phyloP scores from a whole-genome alignment of 2,329 filamentous ascomycete species.

The Paracamarosporium sp. region DNA sequence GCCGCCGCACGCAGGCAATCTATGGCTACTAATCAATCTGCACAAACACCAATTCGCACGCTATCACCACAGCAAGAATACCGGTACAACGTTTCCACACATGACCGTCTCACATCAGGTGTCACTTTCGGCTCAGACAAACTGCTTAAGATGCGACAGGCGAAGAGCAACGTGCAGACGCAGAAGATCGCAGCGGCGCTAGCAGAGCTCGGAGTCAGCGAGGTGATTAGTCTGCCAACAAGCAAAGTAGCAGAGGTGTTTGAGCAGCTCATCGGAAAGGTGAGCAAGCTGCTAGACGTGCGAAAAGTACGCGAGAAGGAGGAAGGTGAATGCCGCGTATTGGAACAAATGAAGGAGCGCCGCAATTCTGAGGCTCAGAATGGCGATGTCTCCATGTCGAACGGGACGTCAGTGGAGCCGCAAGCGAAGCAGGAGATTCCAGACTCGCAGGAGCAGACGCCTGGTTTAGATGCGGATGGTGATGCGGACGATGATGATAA shows the following conservation, averaged over 20 bases:
- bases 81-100: slow-evolving; percentile 82
- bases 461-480: slow-evolving; percentile 63
- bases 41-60: slow-evolving; percentile 48
- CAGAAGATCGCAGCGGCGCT: slow-evolving; percentile 76
- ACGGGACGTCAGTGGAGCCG: slow-evolving; percentile 27
- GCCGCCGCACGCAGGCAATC: slow-evolving; percentile 43
- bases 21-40: slow-evolving; percentile 43
- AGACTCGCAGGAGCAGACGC: slow-evolving; percentile 24
- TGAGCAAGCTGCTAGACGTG: slow-evolving; percentile 73
- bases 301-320: slow-evolving; percentile 79
- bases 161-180: slow-evolving; percentile 78
- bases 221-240: slow-evolving; percentile 76
- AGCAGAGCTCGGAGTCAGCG: slow-evolving; percentile 73
- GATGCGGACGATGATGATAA: slow-evolving; percentile 39
- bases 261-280: slow-evolving; percentile 72
- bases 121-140: slow-evolving; percentile 89
- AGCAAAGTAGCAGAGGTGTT: slow-evolving; percentile 73
- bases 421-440: slow-evolving; percentile 25
- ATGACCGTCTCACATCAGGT: slow-evolving; percentile 84
- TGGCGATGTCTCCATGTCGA: slow-evolving; percentile 28
- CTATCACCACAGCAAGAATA: slow-evolving; percentile 78
- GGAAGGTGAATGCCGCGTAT: slow-evolving; percentile 64
- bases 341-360: slow-evolving; percentile 46
- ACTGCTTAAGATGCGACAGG: slow-evolving; percentile 78
- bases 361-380: slow-evolving; percentile 22